Conservation (phyloP, 768 basidiomycete species). For the Trametes cingulata region DNA sequence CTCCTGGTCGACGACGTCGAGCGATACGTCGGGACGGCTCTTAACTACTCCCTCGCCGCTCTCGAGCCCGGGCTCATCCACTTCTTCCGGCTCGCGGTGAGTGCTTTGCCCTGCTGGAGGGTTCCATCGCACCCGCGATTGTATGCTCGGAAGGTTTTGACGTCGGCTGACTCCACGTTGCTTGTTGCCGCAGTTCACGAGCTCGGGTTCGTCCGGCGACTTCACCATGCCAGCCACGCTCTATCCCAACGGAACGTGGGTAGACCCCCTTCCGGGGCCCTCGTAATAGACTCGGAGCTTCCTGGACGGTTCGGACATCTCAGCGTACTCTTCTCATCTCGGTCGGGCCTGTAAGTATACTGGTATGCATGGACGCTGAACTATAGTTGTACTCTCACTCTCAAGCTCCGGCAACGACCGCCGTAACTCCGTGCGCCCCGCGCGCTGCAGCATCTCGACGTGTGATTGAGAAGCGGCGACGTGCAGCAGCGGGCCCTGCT, state of each 20-base stretch:
- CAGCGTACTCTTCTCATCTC: not conserved
- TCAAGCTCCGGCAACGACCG: constrained; percentile 8
- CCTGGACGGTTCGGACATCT: not conserved
- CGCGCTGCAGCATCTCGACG: not conserved
- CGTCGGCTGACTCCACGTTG: constrained; percentile 11
- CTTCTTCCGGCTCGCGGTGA: constrained; percentile 79
- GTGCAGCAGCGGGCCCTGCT: not conserved
- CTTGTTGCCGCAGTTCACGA: constrained; percentile 46
- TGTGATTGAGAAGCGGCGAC: constrained; percentile 1
- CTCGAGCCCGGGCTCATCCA: constrained; percentile 64
- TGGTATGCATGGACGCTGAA: constrained; percentile 11
- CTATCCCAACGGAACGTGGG: constrained; percentile 83
- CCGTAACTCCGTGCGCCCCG: not conserved
- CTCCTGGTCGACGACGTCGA: constrained; percentile 88
- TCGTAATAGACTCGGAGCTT: constrained; percentile 34
- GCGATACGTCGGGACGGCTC: constrained; percentile 65
- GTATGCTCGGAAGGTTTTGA: not conserved
- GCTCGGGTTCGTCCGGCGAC: constrained; percentile 53
- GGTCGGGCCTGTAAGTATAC: constrained; percentile 10
- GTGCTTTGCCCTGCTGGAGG: constrained; percentile 31
- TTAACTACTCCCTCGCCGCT: constrained; percentile 70
- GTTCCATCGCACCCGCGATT: not conserved
- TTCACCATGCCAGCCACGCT: constrained; percentile 79
- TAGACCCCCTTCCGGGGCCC: constrained; percentile 69
- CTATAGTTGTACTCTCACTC: constrained; percentile 17